Percentiles rank a stretch among this genome's conserved stretches.
phyloP scores from a whole-genome alignment of 257 asterid species.

The Solanum chaucha region DNA sequence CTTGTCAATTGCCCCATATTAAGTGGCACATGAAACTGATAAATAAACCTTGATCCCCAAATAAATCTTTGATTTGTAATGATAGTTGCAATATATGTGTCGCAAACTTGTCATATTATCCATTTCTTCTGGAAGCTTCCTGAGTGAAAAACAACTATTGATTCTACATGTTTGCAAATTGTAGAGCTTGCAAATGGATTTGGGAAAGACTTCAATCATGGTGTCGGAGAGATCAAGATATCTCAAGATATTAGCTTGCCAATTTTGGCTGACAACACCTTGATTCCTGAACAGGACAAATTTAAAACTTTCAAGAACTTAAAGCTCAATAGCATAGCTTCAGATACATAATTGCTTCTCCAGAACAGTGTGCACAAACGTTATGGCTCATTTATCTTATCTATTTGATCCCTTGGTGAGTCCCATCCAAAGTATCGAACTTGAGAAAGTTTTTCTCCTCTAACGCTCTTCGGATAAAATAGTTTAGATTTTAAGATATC shows the following conservation, averaged over 20 bases:
- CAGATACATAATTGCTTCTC: background rate
- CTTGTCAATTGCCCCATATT: background rate
- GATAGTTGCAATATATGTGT: background rate
- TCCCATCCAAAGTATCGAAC: background rate
- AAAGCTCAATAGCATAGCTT: background rate
- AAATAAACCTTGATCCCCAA: no score
- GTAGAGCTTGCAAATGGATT: background rate
- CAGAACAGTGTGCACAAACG: background rate
- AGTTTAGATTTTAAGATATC: background rate
- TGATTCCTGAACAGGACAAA: background rate
- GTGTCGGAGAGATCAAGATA: background rate
- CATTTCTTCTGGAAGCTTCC: background rate
- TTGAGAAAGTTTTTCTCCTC: background rate
- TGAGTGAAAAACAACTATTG: background rate
- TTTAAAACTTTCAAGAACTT: background rate
- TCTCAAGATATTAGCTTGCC: background rate
- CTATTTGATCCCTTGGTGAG: background rate
- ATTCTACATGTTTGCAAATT: conserved; percentile 7
- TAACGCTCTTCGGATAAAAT: background rate
- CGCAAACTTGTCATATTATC: conserved; percentile 3
- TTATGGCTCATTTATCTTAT: background rate
- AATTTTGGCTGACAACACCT: background rate
- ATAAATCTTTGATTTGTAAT: no score
- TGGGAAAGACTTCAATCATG: background rate
- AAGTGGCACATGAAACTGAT: background rate